A percentile compares a stretch with the other conserved stretches of the same genome.
These are phyloP conservation scores for Pythium phragmitis DNA, from an alignment of 352 stramenopile species.

Conservation along the genomic window DNA sequence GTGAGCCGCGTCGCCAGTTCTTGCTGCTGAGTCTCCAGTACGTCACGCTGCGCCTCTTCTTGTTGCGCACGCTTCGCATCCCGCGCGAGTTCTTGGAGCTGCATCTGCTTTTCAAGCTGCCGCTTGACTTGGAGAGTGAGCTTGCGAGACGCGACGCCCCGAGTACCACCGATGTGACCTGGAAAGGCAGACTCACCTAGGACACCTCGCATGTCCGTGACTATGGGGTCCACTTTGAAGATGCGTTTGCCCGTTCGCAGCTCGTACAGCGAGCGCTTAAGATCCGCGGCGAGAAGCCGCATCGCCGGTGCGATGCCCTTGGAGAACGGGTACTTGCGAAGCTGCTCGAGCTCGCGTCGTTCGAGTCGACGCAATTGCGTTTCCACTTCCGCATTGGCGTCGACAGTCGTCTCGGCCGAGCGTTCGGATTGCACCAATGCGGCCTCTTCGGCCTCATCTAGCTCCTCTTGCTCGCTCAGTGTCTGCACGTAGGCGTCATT, in stretches of 20 bases:
- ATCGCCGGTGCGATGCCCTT: constrained; percentile 37
- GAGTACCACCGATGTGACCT: not conserved
- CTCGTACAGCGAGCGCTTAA: constrained; percentile 46
- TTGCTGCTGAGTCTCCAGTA: constrained; percentile 35
- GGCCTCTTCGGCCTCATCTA: constrained; percentile 37
- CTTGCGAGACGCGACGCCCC: constrained; percentile 40
- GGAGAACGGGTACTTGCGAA: constrained; percentile 63
- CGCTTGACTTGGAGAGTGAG: constrained; percentile 42
- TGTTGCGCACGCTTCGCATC: constrained; percentile 23
- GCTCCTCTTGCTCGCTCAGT: constrained; percentile 57
- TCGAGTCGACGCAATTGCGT: constrained; percentile 23
- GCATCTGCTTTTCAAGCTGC: constrained; percentile 51
- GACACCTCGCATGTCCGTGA: constrained; percentile 26
- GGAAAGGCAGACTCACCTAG: constrained; percentile 2
- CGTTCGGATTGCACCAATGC: constrained; percentile 14
- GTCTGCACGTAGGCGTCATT: constrained; percentile 78
- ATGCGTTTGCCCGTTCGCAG: constrained; percentile 42
- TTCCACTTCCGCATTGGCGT: constrained; percentile 30
- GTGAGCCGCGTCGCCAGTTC: constrained; percentile 46
- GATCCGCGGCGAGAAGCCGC: constrained; percentile 36
- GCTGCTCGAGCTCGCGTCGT: constrained; percentile 40
- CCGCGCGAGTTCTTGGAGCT: constrained; percentile 16
- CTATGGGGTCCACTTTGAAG: constrained; percentile 55
- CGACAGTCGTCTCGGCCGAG: not conserved
- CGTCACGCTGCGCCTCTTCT: constrained; percentile 27